Evolutionary conservation across 495 filamentous ascomycete species (phyloP).

Genomic region (Penicillium ucsense): DNA sequence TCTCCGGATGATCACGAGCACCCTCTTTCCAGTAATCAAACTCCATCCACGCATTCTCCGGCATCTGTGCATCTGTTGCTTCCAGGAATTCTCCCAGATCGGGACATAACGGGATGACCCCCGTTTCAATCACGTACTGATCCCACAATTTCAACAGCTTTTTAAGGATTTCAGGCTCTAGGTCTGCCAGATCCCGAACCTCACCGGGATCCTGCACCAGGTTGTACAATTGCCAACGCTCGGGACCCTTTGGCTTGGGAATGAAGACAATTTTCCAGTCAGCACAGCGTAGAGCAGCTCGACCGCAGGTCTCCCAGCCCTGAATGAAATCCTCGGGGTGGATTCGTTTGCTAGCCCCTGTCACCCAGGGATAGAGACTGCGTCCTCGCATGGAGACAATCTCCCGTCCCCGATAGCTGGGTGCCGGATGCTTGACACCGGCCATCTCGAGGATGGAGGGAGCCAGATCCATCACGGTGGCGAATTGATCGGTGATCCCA

Average conservation of each 20-base stretch:
- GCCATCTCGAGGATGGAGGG: constrained; percentile 54
- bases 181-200: constrained; percentile 47
- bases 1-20: constrained; percentile 45
- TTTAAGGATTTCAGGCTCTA: constrained; percentile 46
- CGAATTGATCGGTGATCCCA: constrained; percentile 45
- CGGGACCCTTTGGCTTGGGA: constrained; percentile 38
- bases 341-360: constrained; percentile 23
- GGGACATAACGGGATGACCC: constrained; percentile 39
- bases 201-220: constrained; percentile 37
- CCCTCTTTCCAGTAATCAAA: constrained; percentile 60
- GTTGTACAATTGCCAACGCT: constrained; percentile 41
- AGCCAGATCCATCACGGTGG: constrained; percentile 55
- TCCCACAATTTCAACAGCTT: constrained; percentile 44
- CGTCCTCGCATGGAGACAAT: constrained; percentile 51
- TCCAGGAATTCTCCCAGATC: constrained; percentile 38
- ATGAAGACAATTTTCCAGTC: constrained; percentile 44
- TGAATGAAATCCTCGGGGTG: constrained; percentile 39
- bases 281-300: constrained; percentile 34
- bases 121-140: constrained; percentile 52
- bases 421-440: constrained; percentile 47
- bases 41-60: constrained; percentile 59
- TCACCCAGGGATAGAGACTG: constrained; percentile 35
- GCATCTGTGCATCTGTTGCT: constrained; percentile 57
- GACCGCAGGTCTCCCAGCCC: constrained; percentile 40
- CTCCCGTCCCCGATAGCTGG: constrained; percentile 45